phyloP scores from a whole-genome alignment of 306 rosid species.

The Fagus sylvatica region DNA sequence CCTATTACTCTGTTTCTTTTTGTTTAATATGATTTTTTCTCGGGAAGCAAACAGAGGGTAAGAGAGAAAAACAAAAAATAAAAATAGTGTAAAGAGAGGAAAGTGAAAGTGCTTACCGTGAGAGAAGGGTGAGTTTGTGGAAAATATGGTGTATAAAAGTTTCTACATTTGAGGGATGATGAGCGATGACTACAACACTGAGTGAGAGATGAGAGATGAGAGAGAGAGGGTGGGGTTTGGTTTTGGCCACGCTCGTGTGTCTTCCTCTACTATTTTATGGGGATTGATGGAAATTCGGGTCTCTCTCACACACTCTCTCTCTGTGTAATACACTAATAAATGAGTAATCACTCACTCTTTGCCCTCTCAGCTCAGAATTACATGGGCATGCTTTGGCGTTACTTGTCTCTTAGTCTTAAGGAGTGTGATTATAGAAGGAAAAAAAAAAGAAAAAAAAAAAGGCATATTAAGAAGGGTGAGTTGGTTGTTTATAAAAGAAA shows the following conservation, averaged over 20 bases:
- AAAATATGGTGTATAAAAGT: slow-evolving; percentile 27
- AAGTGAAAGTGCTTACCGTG: slow-evolving; percentile 43
- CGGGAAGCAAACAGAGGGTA: slow-evolving; percentile 15
- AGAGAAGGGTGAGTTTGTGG: slow-evolving; percentile 17
- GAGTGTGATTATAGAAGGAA: no score
- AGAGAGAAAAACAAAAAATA: neutral
- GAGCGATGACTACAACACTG: slow-evolving; percentile 8
- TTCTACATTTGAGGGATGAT: slow-evolving; percentile 50
- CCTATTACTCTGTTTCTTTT: slow-evolving; percentile 15
- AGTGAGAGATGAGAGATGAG: neutral
- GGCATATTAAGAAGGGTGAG: no score
- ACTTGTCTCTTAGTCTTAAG: slow-evolving; percentile 12
- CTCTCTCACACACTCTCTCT: neutral
- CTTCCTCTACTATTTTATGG: neutral
- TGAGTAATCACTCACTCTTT: neutral
- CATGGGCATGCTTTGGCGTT: slow-evolving; percentile 33
- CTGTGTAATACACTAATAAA: neutral
- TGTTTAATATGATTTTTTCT: neutral
- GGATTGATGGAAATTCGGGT: neutral
- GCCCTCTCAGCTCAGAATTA: slow-evolving; percentile 33
- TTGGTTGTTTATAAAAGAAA: no score
- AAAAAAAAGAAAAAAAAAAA: no score
- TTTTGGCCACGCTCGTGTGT: slow-evolving; percentile 5
- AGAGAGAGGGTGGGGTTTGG: neutral
- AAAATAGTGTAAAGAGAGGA: slow-evolving; percentile 14